Percentiles rank a stretch among this genome's conserved stretches.
These are phyloP conservation scores for Bruguiera sexangula DNA, from an alignment of 345 rosid species.

Conservation along the genomic window DNA sequence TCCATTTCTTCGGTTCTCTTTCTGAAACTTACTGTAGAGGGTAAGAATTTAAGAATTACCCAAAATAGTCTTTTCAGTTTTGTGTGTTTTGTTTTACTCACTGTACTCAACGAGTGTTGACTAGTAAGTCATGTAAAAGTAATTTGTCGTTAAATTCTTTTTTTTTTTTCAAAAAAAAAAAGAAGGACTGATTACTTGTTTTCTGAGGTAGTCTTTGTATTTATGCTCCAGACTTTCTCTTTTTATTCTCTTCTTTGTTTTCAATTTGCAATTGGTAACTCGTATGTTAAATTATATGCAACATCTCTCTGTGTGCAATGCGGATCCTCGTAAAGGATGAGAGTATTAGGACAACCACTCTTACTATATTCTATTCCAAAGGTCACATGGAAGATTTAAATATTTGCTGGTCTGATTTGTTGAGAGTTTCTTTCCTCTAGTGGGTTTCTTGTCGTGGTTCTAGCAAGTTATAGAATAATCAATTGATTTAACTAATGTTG, in stretches of 20 bases:
- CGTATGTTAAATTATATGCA: constrained; percentile 16
- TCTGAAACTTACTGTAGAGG: constrained; percentile 17
- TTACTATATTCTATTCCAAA: constrained; percentile 47
- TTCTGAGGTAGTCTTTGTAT: constrained; percentile 23
- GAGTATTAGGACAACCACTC: constrained; percentile 46
- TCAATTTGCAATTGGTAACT: constrained; percentile 13
- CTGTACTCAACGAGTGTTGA: not conserved
- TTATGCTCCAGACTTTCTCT: constrained; percentile 23
- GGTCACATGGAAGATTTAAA: constrained; percentile 62
- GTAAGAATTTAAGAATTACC: constrained; percentile 20
- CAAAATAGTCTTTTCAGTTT: constrained; percentile 4
- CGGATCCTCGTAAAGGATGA: constrained; percentile 38
- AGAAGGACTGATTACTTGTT: constrained; percentile 35
- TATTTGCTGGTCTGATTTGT: constrained; percentile 34
- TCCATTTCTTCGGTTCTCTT: constrained; percentile 15
- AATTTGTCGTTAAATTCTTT: not conserved
- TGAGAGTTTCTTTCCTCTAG: constrained; percentile 37
- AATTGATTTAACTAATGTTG: constrained; percentile 39
- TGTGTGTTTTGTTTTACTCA: not conserved
- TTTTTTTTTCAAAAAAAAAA: not conserved
- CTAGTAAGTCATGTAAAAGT: not conserved
- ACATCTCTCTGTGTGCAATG: constrained; percentile 25
- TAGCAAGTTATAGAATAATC: constrained; percentile 34
- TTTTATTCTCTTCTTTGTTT: constrained; percentile 29
- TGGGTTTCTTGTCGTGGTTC: constrained; percentile 32